Evolutionary conservation across 106 monocot genomes (phyloP), one percentile per base, ranked within the genome.

Genomic region (Acorus calamus): DNA sequence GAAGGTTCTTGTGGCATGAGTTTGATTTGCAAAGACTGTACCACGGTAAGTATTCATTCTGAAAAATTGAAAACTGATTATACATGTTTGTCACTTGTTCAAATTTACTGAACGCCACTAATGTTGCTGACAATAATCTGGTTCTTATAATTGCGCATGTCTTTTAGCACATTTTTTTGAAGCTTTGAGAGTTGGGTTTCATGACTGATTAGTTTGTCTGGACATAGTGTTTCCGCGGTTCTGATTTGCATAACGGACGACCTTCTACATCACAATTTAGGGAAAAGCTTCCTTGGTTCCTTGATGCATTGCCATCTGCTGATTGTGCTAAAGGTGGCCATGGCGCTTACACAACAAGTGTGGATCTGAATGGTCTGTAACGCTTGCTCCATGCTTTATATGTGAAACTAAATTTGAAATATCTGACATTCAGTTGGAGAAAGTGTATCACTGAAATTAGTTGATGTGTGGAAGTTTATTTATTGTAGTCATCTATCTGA

Each of bases 231-330:
- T 98, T 98, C 66, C 81, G 14, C 44, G 71, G 68, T 45, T 83
- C 88, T 62, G 96, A 98, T 71, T 71, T 98, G 73, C 69, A 83
- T 69, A 70, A 83, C 55, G 83, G 85, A 1, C 91, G 96, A 8
- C 96, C 96, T 69, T 88, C 91, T 47, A 98, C 91, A 63, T 3
- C 47, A 6, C 96, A 92, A 59, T 98, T 98, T 53, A 88, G 59
- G 75, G 83, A 91, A 68, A 98, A 85, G 59, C 83, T 98, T 65
- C 96, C 96, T 43, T 98, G 96, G 96, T 98, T 98, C 88, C 87
- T 98, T 43, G 74, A 88, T 73, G 87, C 96, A 62, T 71, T 88
- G 49, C 96, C 96, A 46, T 98, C 96, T 57, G 64, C 80, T 58
- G 76, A 92, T 75, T 98, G 96, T 85, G 87, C 96, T 6, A 98